Evolutionary conservation across 345 rosid species (phyloP), one percentile per base, ranked within the genome.

Genomic region (Cardiospermum halicacabum): DNA sequence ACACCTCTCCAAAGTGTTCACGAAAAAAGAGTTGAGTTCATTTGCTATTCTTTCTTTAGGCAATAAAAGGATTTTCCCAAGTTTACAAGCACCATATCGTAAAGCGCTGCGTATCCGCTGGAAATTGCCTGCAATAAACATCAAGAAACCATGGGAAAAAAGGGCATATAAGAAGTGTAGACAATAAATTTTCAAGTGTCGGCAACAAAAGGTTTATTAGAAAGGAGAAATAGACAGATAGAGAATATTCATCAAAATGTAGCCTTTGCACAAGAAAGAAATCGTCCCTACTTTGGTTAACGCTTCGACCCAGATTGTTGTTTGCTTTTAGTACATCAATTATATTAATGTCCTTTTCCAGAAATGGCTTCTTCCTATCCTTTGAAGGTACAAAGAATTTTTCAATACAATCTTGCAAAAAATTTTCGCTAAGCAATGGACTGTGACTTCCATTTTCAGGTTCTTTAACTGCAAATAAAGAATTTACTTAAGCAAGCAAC

Each of bases 301-400:
- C 74, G 55, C 80, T 79, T 19, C 74, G 78, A 6, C 83, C 83
- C 32, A 75, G 74, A 67, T 79, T 75, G 65, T 79, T 76, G 45
- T 76, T 79, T 34, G 60, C 78, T 47, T 58, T 76, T 67, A 76
- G 40, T 10, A 74, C 70, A 71, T 79, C 80, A 43, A 79, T 45
- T 59, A 79, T 73, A 50, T 76, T 79, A 36, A 79, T 66, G 70
- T 75, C 72, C 72, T 79, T 79, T 56, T n/a, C 74, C 32, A 69
- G 68, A 34, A 79, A 79, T 27, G 72, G 43, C 25, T 65, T 39
- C 67, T 74, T 74, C 7, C 18, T 21, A 61, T 65, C 61, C 40
- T 54, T 70, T 39, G 78, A 58, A 3, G 75, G 72, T 27, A 70
- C 69, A 32, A 74, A 73, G 68, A 69, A 76, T 74, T 53, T 64